These are phyloP conservation scores for Diaporthe australafricana DNA, from an alignment of 2,329 filamentous ascomycete genomes.

Conservation along the genomic window DNA sequence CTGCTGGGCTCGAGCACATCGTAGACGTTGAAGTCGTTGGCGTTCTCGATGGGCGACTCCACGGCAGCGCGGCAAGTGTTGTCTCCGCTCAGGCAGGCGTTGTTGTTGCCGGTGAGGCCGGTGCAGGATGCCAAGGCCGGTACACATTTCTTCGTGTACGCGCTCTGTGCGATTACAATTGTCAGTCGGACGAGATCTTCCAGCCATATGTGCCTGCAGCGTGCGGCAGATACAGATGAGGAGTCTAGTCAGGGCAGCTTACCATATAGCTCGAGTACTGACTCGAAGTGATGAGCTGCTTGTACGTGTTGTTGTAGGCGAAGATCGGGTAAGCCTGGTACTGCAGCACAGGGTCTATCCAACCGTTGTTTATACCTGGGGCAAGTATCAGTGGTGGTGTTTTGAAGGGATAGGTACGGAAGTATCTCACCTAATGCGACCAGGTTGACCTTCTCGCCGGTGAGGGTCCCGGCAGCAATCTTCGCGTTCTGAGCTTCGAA, in stretches of 20 bases:
- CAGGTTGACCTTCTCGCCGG: conserved; percentile 59
- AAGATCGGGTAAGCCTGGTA: conserved; percentile 57
- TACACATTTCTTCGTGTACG: conserved; percentile 41
- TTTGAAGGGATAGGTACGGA: background rate
- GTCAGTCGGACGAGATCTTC: background rate
- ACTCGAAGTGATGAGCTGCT: conserved; percentile 40
- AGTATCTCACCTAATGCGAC: conserved; percentile 54
- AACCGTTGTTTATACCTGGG: conserved; percentile 65
- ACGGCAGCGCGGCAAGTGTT: conserved; percentile 44
- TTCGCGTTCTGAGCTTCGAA: conserved; percentile 67
- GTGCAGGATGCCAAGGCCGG: conserved; percentile 40
- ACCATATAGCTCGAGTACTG: conserved; percentile 35
- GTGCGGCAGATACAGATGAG: too few relatives aligned
- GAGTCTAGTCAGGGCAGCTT: background rate
- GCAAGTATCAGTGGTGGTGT: background rate
- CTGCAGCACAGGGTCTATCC: conserved; percentile 60
- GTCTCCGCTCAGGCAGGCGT: conserved; percentile 45
- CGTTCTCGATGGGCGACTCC: conserved; percentile 39
- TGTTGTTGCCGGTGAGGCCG: conserved; percentile 44
- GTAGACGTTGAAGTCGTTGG: conserved; percentile 56
- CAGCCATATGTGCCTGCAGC: background rate
- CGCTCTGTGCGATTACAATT: background rate
- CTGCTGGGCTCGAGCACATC: conserved; percentile 51
- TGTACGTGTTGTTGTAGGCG: conserved; percentile 57
- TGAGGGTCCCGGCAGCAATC: conserved; percentile 56